Percentiles rank a stretch among this genome's conserved stretches.
Conservation (phyloP, 2,329 filamentous ascomycete genomes). For the Capronia americana region DNA sequence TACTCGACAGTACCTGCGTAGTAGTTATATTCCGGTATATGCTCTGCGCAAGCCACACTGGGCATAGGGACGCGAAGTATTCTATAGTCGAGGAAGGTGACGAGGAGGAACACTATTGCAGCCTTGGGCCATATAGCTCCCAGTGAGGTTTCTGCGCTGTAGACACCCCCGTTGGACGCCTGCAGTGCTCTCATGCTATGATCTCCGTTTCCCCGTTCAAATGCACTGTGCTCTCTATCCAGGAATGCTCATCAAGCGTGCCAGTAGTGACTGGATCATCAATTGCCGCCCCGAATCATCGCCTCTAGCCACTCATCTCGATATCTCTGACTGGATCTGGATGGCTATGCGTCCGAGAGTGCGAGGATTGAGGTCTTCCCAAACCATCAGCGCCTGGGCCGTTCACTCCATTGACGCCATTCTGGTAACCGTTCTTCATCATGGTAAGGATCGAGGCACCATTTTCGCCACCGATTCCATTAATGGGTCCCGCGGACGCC, state of each 20-base stretch:
- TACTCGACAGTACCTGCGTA: background rate
- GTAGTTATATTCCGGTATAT: too few species aligned
- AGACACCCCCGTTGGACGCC: background rate
- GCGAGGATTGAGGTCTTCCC: conserved; percentile 26
- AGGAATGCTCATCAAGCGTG: background rate
- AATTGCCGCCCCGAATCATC: background rate
- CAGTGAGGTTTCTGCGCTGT: background rate
- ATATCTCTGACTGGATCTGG: conserved; percentile 36
- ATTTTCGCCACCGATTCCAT: conserved; percentile 41
- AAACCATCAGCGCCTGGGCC: conserved; percentile 20
- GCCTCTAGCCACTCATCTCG: conserved; percentile 33
- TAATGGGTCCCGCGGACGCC: conserved; percentile 39
- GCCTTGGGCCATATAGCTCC: background rate
- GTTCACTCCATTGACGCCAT: conserved; percentile 32
- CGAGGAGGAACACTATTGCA: background rate
- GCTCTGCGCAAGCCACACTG: background rate
- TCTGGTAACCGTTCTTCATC: conserved; percentile 33
- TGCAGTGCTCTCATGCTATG: conserved; percentile 2
- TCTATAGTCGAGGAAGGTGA: background rate
- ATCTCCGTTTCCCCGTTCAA: background rate
- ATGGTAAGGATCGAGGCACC: conserved; percentile 32
- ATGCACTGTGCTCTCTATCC: background rate
- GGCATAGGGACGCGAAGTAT: background rate
- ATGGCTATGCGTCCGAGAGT: conserved; percentile 31
- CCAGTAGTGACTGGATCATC: background rate